Conservation (phyloP, 2,329 filamentous ascomycete species). For the Aspergillus bombycis region DNA sequence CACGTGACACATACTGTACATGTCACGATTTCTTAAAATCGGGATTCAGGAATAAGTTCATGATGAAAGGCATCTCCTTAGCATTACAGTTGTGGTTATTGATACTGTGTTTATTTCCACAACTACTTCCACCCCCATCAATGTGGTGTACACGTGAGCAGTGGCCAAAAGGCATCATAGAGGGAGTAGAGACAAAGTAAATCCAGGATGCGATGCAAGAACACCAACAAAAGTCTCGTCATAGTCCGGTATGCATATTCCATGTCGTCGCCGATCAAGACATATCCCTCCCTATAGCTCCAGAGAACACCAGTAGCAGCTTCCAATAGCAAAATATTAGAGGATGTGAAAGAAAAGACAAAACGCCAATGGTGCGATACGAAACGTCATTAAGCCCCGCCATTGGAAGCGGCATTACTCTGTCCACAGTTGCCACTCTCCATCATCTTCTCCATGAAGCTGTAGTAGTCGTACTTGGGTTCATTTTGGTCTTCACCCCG, state of each 20-base stretch:
- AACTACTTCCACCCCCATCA: background rate
- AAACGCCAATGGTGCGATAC: conserved; percentile 18
- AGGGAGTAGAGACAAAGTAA: conserved; percentile 10
- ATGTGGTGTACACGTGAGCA: conserved; percentile 1
- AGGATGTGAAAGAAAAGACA: conserved; percentile 16
- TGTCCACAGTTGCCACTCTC: conserved; percentile 39
- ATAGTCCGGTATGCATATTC: conserved; percentile 34
- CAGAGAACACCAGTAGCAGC: conserved; percentile 29
- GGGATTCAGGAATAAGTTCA: background rate
- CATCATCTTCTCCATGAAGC: conserved; percentile 91
- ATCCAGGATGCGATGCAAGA: conserved; percentile 23
- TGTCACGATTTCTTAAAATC: too few relatives aligned
- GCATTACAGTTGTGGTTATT: background rate
- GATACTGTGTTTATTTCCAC: background rate
- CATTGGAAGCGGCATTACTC: conserved; percentile 25
- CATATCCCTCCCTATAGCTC: conserved; percentile 26
- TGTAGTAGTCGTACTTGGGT: conserved; percentile 93
- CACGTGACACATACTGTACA: conserved; percentile 7
- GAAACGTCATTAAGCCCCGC: conserved; percentile 20
- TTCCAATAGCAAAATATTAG: conserved; percentile 18
- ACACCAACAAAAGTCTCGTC: conserved; percentile 24
- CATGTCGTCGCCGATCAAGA: conserved; percentile 24
- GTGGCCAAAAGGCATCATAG: conserved; percentile 6
- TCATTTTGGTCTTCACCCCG: conserved; percentile 80
- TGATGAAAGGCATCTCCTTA: background rate